These are phyloP conservation scores for Saturnispora hagleri DNA, from an alignment of 805 yeast species.

Conservation along the genomic window DNA sequence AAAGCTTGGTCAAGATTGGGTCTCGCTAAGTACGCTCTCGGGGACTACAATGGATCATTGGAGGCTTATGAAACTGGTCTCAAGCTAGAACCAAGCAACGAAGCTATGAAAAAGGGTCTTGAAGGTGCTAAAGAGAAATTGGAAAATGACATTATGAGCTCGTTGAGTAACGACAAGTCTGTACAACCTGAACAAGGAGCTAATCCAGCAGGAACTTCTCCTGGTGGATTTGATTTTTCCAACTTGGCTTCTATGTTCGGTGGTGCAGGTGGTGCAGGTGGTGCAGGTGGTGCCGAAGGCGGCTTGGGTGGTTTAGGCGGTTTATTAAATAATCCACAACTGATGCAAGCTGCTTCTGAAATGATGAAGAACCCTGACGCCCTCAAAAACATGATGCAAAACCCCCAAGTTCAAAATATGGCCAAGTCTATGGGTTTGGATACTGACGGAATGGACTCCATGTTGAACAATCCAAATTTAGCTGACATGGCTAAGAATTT, in stretches of 20 bases:
- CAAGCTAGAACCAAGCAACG: slow-evolving; percentile 79
- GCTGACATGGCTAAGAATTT: slow-evolving; percentile 63
- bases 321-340: slow-evolving; percentile 72
- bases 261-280: slow-evolving; percentile 4
- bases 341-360: slow-evolving; percentile 81
- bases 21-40: slow-evolving; percentile 86
- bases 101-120: slow-evolving; percentile 85
- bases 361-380: slow-evolving; percentile 84
- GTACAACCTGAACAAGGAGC: slow-evolving; percentile 23
- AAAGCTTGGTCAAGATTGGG: slow-evolving; percentile 95
- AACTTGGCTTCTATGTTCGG: slow-evolving; percentile 42
- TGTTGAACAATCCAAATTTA: slow-evolving; percentile 77
- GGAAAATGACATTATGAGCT: slow-evolving; percentile 55
- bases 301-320: slow-evolving; percentile 67
- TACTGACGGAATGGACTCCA: slow-evolving; percentile 47
- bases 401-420: slow-evolving; percentile 87
- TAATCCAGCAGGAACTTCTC: slow-evolving; percentile 24
- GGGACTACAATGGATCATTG: slow-evolving; percentile 83
- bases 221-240: slow-evolving; percentile 63
- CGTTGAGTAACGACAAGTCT: slow-evolving; percentile 25
- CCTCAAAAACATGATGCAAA: slow-evolving; percentile 62
- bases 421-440: slow-evolving; percentile 70
- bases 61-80: slow-evolving; percentile 86
- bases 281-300: slow-evolving; percentile 58
- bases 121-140: slow-evolving; percentile 88